These are phyloP conservation scores for Desmodesmus armatus DNA, from an alignment of 139 green algal species.

Conservation along the genomic window DNA sequence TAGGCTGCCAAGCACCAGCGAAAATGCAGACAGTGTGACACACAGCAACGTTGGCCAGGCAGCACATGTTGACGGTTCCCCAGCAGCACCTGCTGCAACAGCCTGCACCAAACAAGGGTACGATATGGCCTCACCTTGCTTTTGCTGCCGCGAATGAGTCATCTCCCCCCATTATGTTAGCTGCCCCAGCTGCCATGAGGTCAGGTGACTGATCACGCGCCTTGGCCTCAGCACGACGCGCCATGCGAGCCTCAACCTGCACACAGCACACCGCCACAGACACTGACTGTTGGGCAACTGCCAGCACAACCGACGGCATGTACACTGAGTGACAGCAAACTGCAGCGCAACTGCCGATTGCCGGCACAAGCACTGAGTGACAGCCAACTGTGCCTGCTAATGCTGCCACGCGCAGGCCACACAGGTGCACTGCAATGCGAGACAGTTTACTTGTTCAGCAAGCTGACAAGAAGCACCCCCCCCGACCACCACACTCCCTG, in stretches of 20 bases:
- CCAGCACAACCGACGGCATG: neutral
- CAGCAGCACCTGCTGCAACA: too few species aligned
- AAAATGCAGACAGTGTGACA: too few species aligned
- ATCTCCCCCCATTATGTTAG: constrained; percentile 67
- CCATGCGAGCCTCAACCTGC: constrained; percentile 66
- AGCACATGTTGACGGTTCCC: too few species aligned
- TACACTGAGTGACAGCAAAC: neutral
- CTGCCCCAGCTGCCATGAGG: constrained; percentile 59
- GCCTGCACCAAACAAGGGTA: too few species aligned
- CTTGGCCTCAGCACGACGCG: constrained; percentile 59
- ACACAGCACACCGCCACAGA: neutral
- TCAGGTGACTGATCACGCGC: constrained; percentile 64
- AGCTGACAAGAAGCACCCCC: too few species aligned
- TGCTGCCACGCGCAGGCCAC: neutral
- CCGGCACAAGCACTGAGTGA: neutral
- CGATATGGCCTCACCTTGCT: constrained; percentile 54
- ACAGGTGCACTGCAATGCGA: neutral
- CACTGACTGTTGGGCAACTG: neutral
- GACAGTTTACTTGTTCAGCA: neutral
- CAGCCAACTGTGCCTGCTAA: neutral
- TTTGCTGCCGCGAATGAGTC: constrained; percentile 71
- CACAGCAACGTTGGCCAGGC: too few species aligned
- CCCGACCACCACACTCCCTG: too few species aligned
- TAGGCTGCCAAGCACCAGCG: too few species aligned
- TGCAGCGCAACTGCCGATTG: neutral